A percentile compares a stretch with the other conserved stretches of the same genome.
phyloP scores from a whole-genome alignment of 352 stramenopile species.

The Achlya hypogyna region DNA sequence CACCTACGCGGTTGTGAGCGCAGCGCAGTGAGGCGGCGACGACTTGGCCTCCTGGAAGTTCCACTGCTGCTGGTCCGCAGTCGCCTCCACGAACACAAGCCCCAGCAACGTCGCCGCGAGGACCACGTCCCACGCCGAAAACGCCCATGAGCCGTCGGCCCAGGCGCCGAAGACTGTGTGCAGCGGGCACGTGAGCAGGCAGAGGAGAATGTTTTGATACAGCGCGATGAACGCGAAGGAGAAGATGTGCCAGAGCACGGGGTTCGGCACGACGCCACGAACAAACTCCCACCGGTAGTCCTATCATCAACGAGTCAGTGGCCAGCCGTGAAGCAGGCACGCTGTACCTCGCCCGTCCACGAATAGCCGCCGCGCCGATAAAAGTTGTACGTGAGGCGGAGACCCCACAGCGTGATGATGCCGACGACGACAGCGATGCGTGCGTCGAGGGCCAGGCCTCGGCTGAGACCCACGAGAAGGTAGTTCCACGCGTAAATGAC shows the following conservation, averaged over 20 bases:
- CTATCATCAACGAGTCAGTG: slow-evolving; percentile 20
- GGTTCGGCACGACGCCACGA: slow-evolving; percentile 63
- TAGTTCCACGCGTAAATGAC: slow-evolving; percentile 79
- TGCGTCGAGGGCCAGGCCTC: slow-evolving; percentile 66
- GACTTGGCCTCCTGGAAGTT: slow-evolving; percentile 87
- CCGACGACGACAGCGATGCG: slow-evolving; percentile 67
- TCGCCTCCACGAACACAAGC: slow-evolving; percentile 67
- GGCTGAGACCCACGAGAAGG: slow-evolving; percentile 50
- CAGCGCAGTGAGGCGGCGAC: slow-evolving; percentile 23
- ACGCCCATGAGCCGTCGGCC: slow-evolving; percentile 2
- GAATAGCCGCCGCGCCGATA: slow-evolving; percentile 84
- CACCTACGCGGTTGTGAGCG: background rate
- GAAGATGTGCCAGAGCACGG: slow-evolving; percentile 80
- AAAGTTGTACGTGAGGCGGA: slow-evolving; percentile 88
- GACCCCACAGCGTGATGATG: slow-evolving; percentile 79
- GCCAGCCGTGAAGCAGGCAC: background rate
- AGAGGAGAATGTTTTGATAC: slow-evolving; percentile 84
- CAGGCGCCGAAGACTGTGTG: slow-evolving; percentile 39
- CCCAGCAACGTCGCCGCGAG: slow-evolving; percentile 55
- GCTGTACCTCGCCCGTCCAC: slow-evolving; percentile 60
- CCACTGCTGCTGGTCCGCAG: slow-evolving; percentile 90
- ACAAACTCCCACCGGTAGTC: slow-evolving; percentile 89
- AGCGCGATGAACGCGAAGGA: slow-evolving; percentile 87
- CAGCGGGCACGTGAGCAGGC: slow-evolving; percentile 63
- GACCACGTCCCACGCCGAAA: slow-evolving; percentile 63